Conservation (phyloP, 2,329 filamentous ascomycete species). For the Periconia digitata region DNA sequence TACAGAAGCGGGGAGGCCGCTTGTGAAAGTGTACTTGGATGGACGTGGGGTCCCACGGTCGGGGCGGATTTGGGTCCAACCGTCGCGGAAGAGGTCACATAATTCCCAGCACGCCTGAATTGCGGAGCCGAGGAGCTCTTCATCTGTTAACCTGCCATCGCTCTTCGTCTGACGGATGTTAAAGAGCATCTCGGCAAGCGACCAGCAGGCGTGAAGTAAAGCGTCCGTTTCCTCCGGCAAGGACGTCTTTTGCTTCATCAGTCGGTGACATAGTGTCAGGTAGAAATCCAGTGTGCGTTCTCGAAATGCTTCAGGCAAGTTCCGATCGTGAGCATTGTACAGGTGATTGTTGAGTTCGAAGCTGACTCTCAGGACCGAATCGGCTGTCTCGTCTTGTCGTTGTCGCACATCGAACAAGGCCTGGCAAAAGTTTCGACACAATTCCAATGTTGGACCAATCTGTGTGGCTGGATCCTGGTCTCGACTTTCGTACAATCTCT, state of each 20-base stretch:
- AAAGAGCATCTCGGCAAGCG: constrained; percentile 88
- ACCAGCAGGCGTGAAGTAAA: constrained; percentile 84
- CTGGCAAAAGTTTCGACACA: constrained; percentile 91
- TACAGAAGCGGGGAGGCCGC: constrained; percentile 45
- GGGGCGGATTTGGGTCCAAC: constrained; percentile 85
- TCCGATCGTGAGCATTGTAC: constrained; percentile 86
- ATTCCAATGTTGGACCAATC: constrained; percentile 74
- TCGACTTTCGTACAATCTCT: constrained; percentile 80
- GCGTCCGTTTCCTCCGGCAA: constrained; percentile 81
- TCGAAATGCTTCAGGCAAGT: constrained; percentile 80
- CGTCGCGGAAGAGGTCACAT: constrained; percentile 88
- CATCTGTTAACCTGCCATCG: constrained; percentile 72
- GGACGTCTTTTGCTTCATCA: constrained; percentile 92
- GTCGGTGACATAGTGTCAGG: constrained; percentile 84
- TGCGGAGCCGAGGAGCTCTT: constrained; percentile 82
- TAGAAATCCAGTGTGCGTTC: constrained; percentile 94
- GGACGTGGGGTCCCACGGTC: constrained; percentile 84
- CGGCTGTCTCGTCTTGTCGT: constrained; percentile 74
- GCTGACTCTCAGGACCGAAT: constrained; percentile 87
- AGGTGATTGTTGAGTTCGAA: constrained; percentile 96
- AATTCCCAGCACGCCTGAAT: constrained; percentile 95
- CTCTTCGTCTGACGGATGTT: constrained; percentile 80
- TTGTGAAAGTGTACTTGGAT: constrained; percentile 69
- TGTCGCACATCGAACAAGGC: constrained; percentile 83
- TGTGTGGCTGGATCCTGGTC: constrained; percentile 70